Conservation (phyloP, 257 asterid genomes). For the Nicotiana obtusifolia region DNA sequence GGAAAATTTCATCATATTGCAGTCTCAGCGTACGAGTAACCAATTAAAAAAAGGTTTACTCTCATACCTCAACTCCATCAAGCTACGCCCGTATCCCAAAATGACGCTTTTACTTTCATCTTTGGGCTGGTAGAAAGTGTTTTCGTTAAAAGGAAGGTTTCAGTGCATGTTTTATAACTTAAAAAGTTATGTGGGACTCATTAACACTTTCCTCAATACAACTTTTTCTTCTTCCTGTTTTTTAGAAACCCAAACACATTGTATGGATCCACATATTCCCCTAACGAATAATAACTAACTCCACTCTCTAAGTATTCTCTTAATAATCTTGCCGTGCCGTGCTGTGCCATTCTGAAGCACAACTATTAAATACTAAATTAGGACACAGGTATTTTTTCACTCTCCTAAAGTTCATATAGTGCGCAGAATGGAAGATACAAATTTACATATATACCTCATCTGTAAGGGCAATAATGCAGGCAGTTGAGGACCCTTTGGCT, state of each 20-base stretch:
- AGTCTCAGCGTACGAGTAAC: neutral
- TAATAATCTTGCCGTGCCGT: neutral
- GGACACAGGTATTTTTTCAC: neutral
- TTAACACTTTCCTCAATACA: neutral
- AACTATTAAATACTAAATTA: neutral
- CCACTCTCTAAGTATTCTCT: neutral
- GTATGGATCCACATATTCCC: neutral
- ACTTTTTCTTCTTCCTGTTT: neutral
- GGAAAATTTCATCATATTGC: neutral
- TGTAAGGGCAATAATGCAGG: constrained; percentile 87
- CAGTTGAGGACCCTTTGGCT: constrained; percentile 89
- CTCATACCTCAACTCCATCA: neutral
- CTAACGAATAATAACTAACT: neutral
- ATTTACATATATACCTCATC: constrained; percentile 46
- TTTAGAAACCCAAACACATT: neutral
- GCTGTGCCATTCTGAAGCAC: neutral
- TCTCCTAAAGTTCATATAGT: neutral
- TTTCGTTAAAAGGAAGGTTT: neutral
- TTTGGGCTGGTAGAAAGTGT: neutral
- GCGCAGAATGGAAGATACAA: neutral
- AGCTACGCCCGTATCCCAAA: neutral
- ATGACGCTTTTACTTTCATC: neutral
- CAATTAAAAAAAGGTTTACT: neutral
- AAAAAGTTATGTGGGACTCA: neutral
- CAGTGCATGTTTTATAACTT: neutral